Evolutionary conservation across 129 eudicot species (phyloP).

Genomic region (Gnaphalium uliginosum): DNA sequence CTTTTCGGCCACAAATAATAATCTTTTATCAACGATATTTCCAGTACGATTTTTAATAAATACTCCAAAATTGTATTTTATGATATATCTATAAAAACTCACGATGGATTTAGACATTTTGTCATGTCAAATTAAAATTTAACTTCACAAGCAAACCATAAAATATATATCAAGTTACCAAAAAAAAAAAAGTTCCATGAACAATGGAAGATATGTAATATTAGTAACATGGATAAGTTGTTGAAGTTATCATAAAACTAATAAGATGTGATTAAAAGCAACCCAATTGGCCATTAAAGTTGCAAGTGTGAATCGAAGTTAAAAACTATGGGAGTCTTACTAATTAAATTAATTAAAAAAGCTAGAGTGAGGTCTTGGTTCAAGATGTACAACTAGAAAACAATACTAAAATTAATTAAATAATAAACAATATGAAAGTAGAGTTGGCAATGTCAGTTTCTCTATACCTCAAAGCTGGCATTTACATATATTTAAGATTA

Average conservation of each 20-base stretch:
- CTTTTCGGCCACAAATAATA: no score
- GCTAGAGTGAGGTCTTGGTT: slow-evolving; percentile 27
- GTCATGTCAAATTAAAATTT: no score
- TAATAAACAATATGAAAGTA: slow-evolving; percentile 32
- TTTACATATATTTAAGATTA: slow-evolving; percentile 14
- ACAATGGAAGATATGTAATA: slow-evolving; percentile 15
- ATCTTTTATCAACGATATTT: no score
- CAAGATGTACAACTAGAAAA: slow-evolving; percentile 45
- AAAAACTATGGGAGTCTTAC: slow-evolving; percentile 19
- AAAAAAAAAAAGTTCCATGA: not conserved
- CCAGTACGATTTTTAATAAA: no score
- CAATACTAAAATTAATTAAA: slow-evolving; percentile 37
- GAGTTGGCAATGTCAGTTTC: slow-evolving; percentile 57
- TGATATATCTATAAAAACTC: no score
- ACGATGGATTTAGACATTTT: no score
- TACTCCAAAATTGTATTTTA: no score
- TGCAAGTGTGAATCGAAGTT: slow-evolving; percentile 34
- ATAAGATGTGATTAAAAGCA: slow-evolving; percentile 21
- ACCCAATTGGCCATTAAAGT: slow-evolving; percentile 29
- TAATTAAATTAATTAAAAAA: slow-evolving; percentile 15
- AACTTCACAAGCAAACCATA: no score
- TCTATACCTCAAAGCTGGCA: slow-evolving; percentile 38
- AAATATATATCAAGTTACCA: slow-evolving; percentile 6
- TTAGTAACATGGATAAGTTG: slow-evolving; percentile 31
- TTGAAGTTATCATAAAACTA: slow-evolving; percentile 19